These are phyloP conservation scores for Immersiella caudata DNA, from an alignment of 495 filamentous ascomycete species.

Conservation along the genomic window DNA sequence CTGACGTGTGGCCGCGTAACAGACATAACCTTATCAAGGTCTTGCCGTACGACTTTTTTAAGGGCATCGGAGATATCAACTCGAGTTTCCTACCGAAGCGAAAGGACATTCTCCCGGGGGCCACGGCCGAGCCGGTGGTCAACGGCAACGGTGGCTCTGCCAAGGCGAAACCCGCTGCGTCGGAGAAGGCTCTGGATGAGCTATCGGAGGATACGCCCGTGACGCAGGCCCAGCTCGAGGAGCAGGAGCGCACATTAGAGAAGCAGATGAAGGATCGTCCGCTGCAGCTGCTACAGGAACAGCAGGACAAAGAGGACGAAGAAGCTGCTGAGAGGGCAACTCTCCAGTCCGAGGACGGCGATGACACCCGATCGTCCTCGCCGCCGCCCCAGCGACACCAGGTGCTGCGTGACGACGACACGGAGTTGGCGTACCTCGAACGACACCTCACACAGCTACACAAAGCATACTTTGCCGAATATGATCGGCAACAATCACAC, in stretches of 20 bases:
- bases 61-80: constrained; percentile 98
- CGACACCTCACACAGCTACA: constrained; percentile 75
- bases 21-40: constrained; percentile 94
- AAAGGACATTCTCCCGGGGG: constrained; percentile 63
- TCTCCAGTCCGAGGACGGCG: constrained; percentile 38
- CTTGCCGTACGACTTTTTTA: constrained; percentile 93
- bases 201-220: constrained; percentile 73
- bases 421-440: constrained; percentile 74
- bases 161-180: constrained; percentile 24
- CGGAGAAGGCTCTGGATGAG: constrained; percentile 66
- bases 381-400: constrained; percentile 63
- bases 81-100: constrained; percentile 93
- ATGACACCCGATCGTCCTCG: constrained; percentile 39
- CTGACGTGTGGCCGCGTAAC: constrained; percentile 97
- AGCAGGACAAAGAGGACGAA: constrained; percentile 82
- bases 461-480: constrained; percentile 76
- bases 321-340: constrained; percentile 55
- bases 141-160: constrained; percentile 23
- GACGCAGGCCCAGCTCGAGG: constrained; percentile 72
- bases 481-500: constrained; percentile 47
- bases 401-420: constrained; percentile 81
- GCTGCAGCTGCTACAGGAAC: constrained; percentile 82
- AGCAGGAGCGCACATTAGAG: constrained; percentile 82
- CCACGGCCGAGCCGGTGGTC: constrained; percentile 1
- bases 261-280: constrained; percentile 89